Evolutionary conservation across 306 rosid genomes (phyloP).

Genomic region (Malus sylvestris): DNA sequence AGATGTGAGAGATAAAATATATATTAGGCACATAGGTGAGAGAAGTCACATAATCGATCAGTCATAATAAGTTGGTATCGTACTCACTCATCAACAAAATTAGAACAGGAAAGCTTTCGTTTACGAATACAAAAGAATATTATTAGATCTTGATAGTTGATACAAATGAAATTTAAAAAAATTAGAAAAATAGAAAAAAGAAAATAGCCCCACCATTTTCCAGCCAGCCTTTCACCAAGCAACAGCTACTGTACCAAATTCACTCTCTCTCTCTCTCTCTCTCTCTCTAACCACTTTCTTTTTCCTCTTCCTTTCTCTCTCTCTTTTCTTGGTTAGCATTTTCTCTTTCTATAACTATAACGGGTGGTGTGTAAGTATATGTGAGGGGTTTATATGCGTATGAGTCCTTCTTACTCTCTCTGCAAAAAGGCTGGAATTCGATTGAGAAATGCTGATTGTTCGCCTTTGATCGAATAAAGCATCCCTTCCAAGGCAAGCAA

Average conservation of each 20-base stretch:
- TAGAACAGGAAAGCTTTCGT: too few species aligned
- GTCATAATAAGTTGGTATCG: too few species aligned
- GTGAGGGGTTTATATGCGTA: background rate
- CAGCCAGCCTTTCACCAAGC: conserved; percentile 8
- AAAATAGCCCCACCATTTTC: conserved; percentile 18
- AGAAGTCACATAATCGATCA: too few species aligned
- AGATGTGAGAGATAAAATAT: too few species aligned
- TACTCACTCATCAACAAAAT: too few species aligned
- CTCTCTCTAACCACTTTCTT: conserved; percentile 4
- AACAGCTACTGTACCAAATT: conserved; percentile 6
- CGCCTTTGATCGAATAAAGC: conserved; percentile 42
- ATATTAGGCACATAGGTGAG: too few species aligned
- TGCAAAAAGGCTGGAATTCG: conserved; percentile 18
- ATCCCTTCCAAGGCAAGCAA: conserved; percentile 88
- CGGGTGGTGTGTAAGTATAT: background rate
- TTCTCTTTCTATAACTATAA: background rate
- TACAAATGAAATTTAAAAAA: background rate
- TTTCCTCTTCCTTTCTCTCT: background rate
- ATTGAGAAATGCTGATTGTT: conserved; percentile 40
- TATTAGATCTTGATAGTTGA: too few species aligned
- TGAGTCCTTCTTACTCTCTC: conserved; percentile 14
- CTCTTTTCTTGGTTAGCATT: background rate
- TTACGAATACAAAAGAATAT: too few species aligned
- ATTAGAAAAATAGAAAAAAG: background rate
- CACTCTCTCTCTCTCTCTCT: conserved; percentile 7